These are phyloP conservation scores for Solanum tacnaense DNA, from an alignment of 257 asterid genomes.

Conservation along the genomic window DNA sequence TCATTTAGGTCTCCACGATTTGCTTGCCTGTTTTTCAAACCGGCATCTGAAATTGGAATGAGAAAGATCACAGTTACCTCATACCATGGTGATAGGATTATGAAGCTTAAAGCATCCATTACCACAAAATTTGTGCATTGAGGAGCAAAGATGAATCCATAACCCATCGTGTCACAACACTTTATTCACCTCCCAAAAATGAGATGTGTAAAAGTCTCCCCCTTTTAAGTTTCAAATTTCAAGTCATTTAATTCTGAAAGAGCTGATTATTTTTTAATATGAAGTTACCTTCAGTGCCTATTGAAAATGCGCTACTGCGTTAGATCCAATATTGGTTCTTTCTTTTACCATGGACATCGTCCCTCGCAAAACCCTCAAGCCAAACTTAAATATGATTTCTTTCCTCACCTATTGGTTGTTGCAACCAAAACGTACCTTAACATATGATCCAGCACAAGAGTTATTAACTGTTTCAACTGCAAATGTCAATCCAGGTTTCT, in stretches of 20 bases:
- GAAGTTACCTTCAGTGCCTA: neutral
- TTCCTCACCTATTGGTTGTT: neutral
- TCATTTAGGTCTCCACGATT: slow-evolving; percentile 67
- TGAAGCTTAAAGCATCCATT: neutral
- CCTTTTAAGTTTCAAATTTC: neutral
- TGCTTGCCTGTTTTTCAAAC: slow-evolving; percentile 15
- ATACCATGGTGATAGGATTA: neutral
- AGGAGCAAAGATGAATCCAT: neutral
- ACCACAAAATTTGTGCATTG: neutral
- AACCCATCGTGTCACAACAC: neutral
- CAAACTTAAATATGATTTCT: neutral
- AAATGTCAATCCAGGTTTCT: neutral
- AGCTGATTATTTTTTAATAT: neutral
- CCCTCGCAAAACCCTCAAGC: neutral
- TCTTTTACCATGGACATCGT: neutral
- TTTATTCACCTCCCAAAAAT: neutral
- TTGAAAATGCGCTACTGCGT: neutral
- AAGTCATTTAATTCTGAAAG: neutral
- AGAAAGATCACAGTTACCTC: neutral
- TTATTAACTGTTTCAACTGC: neutral
- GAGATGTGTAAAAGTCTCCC: neutral
- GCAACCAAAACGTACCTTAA: neutral
- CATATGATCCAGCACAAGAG: neutral
- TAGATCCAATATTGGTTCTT: neutral
- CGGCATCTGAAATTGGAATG: slow-evolving; percentile 24